A percentile compares a stretch with the other conserved stretches of the same genome.
Conservation (phyloP, 2,329 filamentous ascomycete species). For the Paraphoma chrysanthemicola region DNA sequence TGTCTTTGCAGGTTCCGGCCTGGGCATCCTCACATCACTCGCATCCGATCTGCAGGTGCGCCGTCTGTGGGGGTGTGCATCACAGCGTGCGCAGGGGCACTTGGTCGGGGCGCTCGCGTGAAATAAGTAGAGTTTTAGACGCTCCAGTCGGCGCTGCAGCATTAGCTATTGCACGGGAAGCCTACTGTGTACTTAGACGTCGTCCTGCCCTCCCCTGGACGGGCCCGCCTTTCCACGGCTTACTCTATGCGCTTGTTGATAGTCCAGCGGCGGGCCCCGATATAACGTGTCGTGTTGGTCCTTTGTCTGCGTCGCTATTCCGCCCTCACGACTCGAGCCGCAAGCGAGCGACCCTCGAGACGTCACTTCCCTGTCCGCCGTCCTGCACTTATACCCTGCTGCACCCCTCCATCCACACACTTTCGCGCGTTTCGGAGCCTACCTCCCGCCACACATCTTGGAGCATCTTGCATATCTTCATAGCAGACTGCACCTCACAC, state of each 20-base stretch:
- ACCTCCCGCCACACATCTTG: background rate
- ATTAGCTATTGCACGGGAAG: conserved; percentile 13
- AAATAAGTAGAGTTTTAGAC: conserved; percentile 15
- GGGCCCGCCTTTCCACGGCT: conserved; percentile 22
- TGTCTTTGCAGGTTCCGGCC: conserved; percentile 3
- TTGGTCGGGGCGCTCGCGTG: conserved; percentile 8
- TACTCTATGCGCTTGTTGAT: background rate
- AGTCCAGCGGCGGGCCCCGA: background rate
- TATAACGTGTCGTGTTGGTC: background rate
- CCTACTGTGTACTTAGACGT: conserved; percentile 22
- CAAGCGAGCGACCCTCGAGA: conserved; percentile 7
- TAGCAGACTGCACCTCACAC: conserved; percentile 1
- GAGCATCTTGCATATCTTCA: background rate
- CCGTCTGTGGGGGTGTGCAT: conserved; percentile 24
- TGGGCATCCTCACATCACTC: conserved; percentile 7
- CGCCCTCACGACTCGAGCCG: conserved; percentile 7
- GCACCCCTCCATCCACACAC: background rate
- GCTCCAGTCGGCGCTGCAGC: conserved; percentile 9
- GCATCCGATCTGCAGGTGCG: conserved; percentile 32
- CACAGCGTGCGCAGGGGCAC: conserved; percentile 15
- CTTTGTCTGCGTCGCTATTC: conserved; percentile 1
- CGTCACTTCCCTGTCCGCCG: conserved; percentile 10
- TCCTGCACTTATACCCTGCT: conserved; percentile 2
- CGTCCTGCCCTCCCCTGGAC: conserved; percentile 10
- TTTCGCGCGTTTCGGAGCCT: conserved; percentile 1